phyloP scores from a whole-genome alignment of 2,329 filamentous ascomycete species.

The Plectosphaerella cucumerina region DNA sequence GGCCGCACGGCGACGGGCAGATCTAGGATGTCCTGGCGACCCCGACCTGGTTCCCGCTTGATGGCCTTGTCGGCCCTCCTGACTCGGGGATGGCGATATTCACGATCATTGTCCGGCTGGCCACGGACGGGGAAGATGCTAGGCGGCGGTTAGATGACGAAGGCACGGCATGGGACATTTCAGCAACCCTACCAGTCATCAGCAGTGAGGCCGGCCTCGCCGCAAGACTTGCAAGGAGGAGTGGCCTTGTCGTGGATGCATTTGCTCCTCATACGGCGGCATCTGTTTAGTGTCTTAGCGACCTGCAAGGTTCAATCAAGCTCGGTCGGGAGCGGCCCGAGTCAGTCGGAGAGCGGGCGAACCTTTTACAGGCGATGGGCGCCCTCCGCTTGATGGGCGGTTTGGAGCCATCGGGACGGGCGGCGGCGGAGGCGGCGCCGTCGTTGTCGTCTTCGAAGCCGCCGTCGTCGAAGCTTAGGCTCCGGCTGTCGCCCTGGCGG shows the following conservation, averaged over 20 bases:
- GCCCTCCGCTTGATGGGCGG: slow-evolving; percentile 41
- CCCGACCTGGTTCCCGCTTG: slow-evolving; percentile 33
- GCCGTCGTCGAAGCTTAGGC: background rate
- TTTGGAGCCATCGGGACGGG: slow-evolving; percentile 3
- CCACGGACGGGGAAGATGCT: slow-evolving; percentile 51
- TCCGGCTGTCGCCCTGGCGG: background rate
- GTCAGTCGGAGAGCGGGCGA: slow-evolving; percentile 14
- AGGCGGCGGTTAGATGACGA: background rate
- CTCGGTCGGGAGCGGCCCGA: slow-evolving; percentile 2
- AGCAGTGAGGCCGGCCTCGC: slow-evolving; percentile 41
- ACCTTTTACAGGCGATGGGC: slow-evolving; percentile 51
- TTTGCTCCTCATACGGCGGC: slow-evolving; percentile 53
- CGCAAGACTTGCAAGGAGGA: slow-evolving; percentile 48
- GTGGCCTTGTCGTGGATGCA: slow-evolving; percentile 45
- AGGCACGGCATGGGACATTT: background rate
- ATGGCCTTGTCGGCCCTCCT: slow-evolving; percentile 38
- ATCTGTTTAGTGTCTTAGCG: slow-evolving; percentile 27
- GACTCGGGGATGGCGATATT: slow-evolving; percentile 51
- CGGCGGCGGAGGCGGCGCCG: background rate
- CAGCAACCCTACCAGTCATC: slow-evolving; percentile 42
- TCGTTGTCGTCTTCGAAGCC: background rate
- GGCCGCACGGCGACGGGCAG: slow-evolving; percentile 14
- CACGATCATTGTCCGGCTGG: slow-evolving; percentile 49
- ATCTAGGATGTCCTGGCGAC: slow-evolving; percentile 27
- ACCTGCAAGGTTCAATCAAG: slow-evolving; percentile 2